Evolutionary conservation across 805 yeast genomes (phyloP).

Genomic region (Candida succiphila): DNA sequence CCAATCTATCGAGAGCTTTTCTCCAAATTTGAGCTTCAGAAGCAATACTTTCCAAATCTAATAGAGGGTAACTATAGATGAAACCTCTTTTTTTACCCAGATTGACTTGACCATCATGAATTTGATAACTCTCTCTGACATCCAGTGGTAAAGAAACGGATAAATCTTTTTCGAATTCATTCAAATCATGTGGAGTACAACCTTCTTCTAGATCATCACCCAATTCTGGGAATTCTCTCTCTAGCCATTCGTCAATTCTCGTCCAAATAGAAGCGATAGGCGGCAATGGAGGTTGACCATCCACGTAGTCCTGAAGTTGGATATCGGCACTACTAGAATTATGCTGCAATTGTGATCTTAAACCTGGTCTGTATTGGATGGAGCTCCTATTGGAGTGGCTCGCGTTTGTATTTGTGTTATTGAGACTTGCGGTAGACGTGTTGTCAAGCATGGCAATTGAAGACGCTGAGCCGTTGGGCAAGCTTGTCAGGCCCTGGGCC

Average conservation of each 20-base stretch:
- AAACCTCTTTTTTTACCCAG: constrained; percentile 71
- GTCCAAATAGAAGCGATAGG: constrained; percentile 82
- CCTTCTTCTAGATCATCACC: constrained; percentile 68
- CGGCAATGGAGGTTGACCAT: constrained; percentile 42
- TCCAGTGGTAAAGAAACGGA: constrained; percentile 68
- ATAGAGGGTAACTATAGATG: constrained; percentile 67
- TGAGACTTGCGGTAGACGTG: constrained; percentile 23
- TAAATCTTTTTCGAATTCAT: constrained; percentile 77
- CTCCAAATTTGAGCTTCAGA: constrained; percentile 85
- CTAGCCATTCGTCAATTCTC: constrained; percentile 78
- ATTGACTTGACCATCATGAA: constrained; percentile 88
- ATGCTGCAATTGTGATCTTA: constrained; percentile 25
- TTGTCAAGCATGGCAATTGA: constrained; percentile 21
- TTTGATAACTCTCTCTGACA: constrained; percentile 65
- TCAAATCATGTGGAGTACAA: constrained; percentile 71
- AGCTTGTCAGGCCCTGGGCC: constrained; percentile 2
- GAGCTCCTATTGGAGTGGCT: constrained; percentile 28
- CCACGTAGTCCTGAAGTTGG: constrained; percentile 27
- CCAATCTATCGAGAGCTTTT: constrained; percentile 42
- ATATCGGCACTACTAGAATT: constrained; percentile 43
- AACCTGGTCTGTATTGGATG: constrained; percentile 31
- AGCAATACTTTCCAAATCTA: constrained; percentile 73
- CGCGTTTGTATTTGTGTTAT: constrained; percentile 26
- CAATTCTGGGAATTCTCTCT: constrained; percentile 70
- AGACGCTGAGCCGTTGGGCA: constrained; percentile 15